Evolutionary conservation across 2,329 filamentous ascomycete species (phyloP), one percentile per base, ranked within the genome.

Genomic region (Thermothelomyces thermophilus): DNA sequence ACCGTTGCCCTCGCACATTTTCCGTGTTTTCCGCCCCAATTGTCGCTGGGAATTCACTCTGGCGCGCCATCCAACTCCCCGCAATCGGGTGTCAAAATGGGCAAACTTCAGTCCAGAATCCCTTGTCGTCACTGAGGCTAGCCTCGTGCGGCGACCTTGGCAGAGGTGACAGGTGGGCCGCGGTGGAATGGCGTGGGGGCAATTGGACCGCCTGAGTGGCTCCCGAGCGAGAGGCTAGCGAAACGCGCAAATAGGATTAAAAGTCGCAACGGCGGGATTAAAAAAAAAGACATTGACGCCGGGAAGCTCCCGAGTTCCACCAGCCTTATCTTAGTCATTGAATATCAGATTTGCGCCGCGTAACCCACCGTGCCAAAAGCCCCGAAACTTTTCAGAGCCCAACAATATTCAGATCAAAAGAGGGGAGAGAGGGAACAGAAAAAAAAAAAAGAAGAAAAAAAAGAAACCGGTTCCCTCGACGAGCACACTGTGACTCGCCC

Each of bases 231-330:
- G 28, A 14, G 28, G 24, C 48, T 37, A 51, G 40, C 41, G 49
- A 31, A 56, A 40, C 28, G 36, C 50, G 42, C 54, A 47, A 56
- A 56, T 53, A 41, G 54, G 54, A 56, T n/a, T 51, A 52, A 54
- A 54, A 51, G 42, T 49, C 48, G 52, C 48, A 39, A 45, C 16
- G 33, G 41, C 42, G 41, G 40, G 41, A 46, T 42, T 36, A 51
- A 50, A 53, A 56, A 48, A 48, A 58, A 41, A 51, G 44, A 28
- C 24, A 36, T 31, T 35, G 36, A 26, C 35, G 33, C 43, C 36
- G 33, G 41, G 48, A 47, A 40, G 46, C 41, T 42, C 44, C 42
- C 50, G 41, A 30, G 22, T 30, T 24, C 43, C 39, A 16, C 41
- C 41, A 43, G 28, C 41, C 41, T 41, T 46, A 50, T 52, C 43